Percentiles rank a stretch among this genome's conserved stretches.
These are phyloP conservation scores for Zasmidium cellare DNA, from an alignment of 2,329 filamentous ascomycete species.

Conservation along the genomic window DNA sequence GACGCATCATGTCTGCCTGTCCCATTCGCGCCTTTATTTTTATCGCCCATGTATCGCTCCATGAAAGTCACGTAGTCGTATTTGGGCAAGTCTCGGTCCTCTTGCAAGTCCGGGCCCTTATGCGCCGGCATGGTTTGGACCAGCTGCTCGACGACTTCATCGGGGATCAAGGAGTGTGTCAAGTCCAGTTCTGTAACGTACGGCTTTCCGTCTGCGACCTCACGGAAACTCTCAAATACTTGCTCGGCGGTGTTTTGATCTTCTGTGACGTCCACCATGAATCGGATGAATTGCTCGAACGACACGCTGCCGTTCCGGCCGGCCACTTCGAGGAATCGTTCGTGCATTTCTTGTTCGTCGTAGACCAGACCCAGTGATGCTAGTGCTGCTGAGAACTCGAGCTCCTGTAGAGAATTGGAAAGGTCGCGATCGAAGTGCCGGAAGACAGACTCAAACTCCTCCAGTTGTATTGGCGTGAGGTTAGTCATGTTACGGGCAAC, in stretches of 20 bases:
- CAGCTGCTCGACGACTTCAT: constrained; percentile 94
- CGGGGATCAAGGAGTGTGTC: constrained; percentile 89
- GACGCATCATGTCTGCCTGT: background rate
- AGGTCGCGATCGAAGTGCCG: constrained; percentile 94
- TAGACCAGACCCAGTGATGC: constrained; percentile 95
- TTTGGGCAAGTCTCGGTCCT: constrained; percentile 81
- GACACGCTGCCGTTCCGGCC: constrained; percentile 73
- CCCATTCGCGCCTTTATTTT: constrained; percentile 3
- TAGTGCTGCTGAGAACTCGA: constrained; percentile 93
- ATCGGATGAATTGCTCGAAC: constrained; percentile 98
- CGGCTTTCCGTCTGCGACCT: constrained; percentile 97
- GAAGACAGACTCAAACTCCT: constrained; percentile 98
- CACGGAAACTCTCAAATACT: constrained; percentile 95
- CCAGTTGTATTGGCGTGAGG: constrained; percentile 93
- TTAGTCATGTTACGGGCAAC: constrained; percentile 99
- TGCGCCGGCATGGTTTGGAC: constrained; percentile 83
- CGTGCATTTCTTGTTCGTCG: constrained; percentile 97
- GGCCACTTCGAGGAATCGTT: constrained; percentile 80
- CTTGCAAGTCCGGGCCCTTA: constrained; percentile 78
- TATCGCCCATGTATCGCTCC: constrained; percentile 62
- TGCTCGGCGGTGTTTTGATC: constrained; percentile 99
- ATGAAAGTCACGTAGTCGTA: constrained; percentile 98
- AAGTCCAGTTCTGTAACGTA: constrained; percentile 98
- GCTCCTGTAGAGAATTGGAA: constrained; percentile 83
- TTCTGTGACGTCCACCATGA: constrained; percentile 99